Evolutionary conservation across 768 basidiomycete genomes (phyloP), one percentile per base, ranked within the genome.

Genomic region (Chalciporus piperatus): DNA sequence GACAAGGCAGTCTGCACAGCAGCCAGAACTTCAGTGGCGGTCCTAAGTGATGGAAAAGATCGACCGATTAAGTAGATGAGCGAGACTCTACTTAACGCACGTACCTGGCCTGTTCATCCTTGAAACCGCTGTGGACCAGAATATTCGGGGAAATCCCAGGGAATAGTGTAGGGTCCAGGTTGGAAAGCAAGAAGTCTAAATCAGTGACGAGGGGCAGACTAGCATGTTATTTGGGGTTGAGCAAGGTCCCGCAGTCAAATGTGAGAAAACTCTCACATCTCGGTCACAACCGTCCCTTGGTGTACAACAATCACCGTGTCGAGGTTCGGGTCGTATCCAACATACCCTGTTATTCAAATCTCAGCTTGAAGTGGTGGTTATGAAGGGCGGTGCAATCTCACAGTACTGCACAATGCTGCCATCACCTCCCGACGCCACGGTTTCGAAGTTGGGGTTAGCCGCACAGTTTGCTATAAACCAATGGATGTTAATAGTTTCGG

Each of bases 111-210:
- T 84, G 82, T 6, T 68, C 72, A 1, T 58, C 57, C 12, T 47
- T 59, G 55, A 84, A 84, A 2, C 83, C 83, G 25, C 50, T 52
- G 52, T 84, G 82, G 4, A 70, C 73, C 53, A 71, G 13, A 2
- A 83, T 65, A 9, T 56, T 47, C 5, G 74, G 71, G 39, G 60
- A 58, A 6, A 84, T 45, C 3, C 79, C 80, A 0, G 80, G 80
- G 68, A 84, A 84, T 7, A 81, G 70, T 0, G 68, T 56, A 0
- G 74, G n/a, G 51, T 76, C 47, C 38, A 79, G 58, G 4, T 43
- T 55, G 3, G 52, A 51, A 47, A 72, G 58, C 51, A 73, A 50
- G 53, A 80, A 57, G 48, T 77, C 60, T 0, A 51, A 62, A 51
- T 45, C 43, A 3, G 27, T 48, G 22, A 49, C 6, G 10, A 49